phyloP scores from a whole-genome alignment of 441 rosid species.

The Rhodomyrtus psidioides region DNA sequence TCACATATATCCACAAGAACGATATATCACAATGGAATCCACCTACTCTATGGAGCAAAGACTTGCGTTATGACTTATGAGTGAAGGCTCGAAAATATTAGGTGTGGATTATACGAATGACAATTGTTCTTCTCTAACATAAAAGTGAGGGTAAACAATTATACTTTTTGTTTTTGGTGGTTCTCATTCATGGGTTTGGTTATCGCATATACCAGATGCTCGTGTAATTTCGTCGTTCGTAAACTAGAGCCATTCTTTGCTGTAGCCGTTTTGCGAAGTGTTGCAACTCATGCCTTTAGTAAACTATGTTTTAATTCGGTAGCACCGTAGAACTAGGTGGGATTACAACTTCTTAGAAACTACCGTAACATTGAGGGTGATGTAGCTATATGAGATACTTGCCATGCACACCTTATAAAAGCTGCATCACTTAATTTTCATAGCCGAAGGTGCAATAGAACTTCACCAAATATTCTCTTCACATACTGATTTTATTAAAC shows the following conservation, averaged over 20 bases:
- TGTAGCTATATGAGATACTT: not conserved
- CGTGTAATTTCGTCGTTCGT: rapidly evolving
- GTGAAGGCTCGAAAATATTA: not conserved
- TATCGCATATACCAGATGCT: rapidly evolving
- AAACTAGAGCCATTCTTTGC: not conserved
- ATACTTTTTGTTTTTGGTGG: not conserved
- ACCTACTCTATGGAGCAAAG: not conserved
- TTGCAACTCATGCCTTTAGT: too few species aligned
- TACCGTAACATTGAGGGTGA: not conserved
- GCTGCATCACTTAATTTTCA: not conserved
- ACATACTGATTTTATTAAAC: not conserved
- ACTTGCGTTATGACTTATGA: not conserved
- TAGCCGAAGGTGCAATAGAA: not conserved
- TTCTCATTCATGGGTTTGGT: not conserved
- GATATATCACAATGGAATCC: not conserved
- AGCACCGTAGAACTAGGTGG: not conserved
- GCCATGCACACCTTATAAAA: not conserved
- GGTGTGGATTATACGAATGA: not conserved
- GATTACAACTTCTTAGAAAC: not conserved
- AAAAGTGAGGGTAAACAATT: not conserved
- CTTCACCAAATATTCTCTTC: not conserved
- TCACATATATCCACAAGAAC: not conserved
- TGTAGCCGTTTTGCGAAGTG: not conserved
- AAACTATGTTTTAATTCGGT: not conserved
- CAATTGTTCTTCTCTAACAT: not conserved